phyloP scores from a whole-genome alignment of 768 basidiomycete species.

The Candolleomyces eurysporus region DNA sequence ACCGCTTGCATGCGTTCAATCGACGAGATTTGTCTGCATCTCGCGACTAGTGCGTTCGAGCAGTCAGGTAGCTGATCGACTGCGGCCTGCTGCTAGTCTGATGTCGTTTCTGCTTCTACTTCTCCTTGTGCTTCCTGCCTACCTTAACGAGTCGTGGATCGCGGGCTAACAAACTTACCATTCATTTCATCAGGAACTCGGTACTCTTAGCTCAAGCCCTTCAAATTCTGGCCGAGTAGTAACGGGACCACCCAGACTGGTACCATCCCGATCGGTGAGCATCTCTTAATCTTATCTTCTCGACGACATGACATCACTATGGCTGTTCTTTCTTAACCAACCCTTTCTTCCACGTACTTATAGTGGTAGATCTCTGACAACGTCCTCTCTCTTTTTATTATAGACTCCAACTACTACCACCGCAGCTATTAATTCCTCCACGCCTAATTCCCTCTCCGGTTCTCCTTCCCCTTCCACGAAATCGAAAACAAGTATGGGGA shows the following conservation, averaged over 20 bases:
- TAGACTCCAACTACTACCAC: not conserved
- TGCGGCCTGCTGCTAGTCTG: not conserved
- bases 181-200: slow-evolving; percentile 14
- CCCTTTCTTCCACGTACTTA: not conserved
- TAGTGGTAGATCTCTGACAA: not conserved
- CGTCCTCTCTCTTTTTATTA: not conserved
- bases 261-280: slow-evolving; percentile 24
- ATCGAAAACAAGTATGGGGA: slow-evolving; percentile 5
- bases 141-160: not conserved
- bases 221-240: slow-evolving; percentile 8
- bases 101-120: not conserved
- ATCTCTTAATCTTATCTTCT: slow-evolving; percentile 9
- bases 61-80: not conserved
- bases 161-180: not conserved
- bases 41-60: not conserved
- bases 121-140: not conserved
- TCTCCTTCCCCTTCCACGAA: slow-evolving; percentile 8
- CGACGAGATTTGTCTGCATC: slow-evolving; percentile 2
- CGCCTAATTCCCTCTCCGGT: slow-evolving; percentile 10
- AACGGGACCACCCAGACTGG: not conserved
- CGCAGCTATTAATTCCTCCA: slow-evolving; percentile 4
- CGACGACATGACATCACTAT: slow-evolving; percentile 19
- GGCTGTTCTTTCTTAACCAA: not conserved
- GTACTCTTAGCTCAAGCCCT: slow-evolving; percentile 8
- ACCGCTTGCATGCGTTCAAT: slow-evolving; percentile 12